Conservation (phyloP, 257 asterid genomes). For the Fraxinus cuspidata region DNA sequence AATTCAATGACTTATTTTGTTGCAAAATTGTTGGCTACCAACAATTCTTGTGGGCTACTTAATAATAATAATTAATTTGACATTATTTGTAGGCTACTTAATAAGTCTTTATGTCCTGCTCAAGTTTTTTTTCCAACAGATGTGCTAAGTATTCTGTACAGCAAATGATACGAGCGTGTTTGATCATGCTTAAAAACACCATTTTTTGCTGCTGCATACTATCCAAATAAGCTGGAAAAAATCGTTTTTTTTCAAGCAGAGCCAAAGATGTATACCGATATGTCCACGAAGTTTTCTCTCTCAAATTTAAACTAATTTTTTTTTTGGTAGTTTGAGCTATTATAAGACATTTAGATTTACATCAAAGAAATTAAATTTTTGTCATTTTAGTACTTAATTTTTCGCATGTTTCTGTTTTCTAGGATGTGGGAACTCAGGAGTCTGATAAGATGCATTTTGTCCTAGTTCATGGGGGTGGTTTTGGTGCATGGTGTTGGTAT, state of each 20-base stretch:
- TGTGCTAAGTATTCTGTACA: not conserved
- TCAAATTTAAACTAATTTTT: no score
- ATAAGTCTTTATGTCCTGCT: no score
- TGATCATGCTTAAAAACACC: not conserved
- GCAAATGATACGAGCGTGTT: not conserved
- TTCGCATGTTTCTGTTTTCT: not conserved
- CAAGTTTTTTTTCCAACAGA: no score
- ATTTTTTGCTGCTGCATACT: not conserved
- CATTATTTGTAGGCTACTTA: not conserved
- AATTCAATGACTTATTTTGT: not conserved
- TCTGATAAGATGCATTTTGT: constrained; percentile 48
- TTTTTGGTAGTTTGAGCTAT: no score
- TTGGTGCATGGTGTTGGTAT: constrained; percentile 81
- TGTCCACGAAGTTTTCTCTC: no score
- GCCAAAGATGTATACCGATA: no score
- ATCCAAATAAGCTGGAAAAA: no score
- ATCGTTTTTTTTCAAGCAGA: no score
- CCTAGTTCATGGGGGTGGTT: constrained; percentile 71
- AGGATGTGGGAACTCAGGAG: constrained; percentile 22
- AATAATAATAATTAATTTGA: not conserved
- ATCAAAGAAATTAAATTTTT: not conserved
- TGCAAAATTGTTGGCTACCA: not conserved
- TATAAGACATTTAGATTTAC: not conserved
- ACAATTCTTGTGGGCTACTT: not conserved
- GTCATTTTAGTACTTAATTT: not conserved